Conservation (phyloP, 306 rosid species). For the Glycyrrhiza uralensis region DNA sequence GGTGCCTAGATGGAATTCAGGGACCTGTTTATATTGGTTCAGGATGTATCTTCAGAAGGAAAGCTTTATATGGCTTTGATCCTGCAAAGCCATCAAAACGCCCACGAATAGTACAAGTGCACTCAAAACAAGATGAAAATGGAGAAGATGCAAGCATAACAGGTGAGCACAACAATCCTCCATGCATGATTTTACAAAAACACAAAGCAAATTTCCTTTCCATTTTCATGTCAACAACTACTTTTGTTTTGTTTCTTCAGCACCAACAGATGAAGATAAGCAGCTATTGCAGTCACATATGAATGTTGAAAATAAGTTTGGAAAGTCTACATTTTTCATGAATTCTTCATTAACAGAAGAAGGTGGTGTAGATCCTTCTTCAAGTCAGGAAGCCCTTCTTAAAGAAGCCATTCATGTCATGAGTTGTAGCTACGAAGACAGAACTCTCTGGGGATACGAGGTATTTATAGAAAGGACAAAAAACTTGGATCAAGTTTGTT, state of each 20-base stretch:
- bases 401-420: constrained; percentile 96
- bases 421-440: constrained; percentile 84
- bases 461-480: constrained; percentile 33
- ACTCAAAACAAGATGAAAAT: constrained; percentile 65
- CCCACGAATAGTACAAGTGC: constrained; percentile 55
- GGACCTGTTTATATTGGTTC: constrained; percentile 91
- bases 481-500: neutral
- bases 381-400: constrained; percentile 73
- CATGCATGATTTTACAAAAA: neutral
- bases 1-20: constrained; percentile 96
- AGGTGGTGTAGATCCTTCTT: constrained; percentile 80
- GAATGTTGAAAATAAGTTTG: constrained; percentile 77
- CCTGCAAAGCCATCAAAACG: constrained; percentile 86
- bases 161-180: constrained; percentile 36
- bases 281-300: constrained; percentile 62
- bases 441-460: constrained; percentile 93
- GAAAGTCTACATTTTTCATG: constrained; percentile 68
- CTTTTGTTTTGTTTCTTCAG: neutral
- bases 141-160: constrained; percentile 59
- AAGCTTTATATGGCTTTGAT: constrained; percentile 75
- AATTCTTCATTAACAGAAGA: constrained; percentile 81
- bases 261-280: constrained; percentile 66
- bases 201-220: neutral
- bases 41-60: constrained; percentile 87
- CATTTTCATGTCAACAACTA: neutral